Conservation (phyloP, 768 basidiomycete species). For the Leucosporidium scottii region DNA sequence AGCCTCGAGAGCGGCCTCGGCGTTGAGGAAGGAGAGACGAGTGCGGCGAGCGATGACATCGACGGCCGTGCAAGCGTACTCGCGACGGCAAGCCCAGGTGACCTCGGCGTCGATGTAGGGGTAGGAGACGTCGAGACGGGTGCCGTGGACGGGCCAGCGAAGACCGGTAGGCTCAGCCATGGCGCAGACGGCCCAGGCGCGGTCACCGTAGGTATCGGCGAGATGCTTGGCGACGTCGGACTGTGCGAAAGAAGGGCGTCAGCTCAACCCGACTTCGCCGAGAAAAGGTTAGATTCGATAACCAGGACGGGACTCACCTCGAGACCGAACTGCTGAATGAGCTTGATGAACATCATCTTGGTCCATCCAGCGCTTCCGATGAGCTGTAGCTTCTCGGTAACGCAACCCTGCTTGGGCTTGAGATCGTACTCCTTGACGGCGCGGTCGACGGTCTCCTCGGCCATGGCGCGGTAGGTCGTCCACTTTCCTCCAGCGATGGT, state of each 20-base stretch:
- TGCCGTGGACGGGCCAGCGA: slow-evolving; percentile 80
- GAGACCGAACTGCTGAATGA: slow-evolving; percentile 72
- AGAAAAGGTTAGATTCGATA: slow-evolving; percentile 6
- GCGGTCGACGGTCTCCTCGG: slow-evolving; percentile 82
- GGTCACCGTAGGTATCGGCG: slow-evolving; percentile 89
- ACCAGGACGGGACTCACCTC: too few relatives aligned
- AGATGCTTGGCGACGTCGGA: slow-evolving; percentile 91
- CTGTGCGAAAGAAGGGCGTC: slow-evolving; percentile 42
- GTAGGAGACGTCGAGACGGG: slow-evolving; percentile 61
- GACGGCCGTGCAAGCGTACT: slow-evolving; percentile 85
- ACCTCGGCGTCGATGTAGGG: slow-evolving; percentile 93
- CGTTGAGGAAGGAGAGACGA: slow-evolving; percentile 90
- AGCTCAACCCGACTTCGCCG: background rate
- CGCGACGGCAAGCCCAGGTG: slow-evolving; percentile 74
- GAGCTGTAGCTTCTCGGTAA: slow-evolving; percentile 71
- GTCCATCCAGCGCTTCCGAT: slow-evolving; percentile 92
- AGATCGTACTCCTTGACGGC: slow-evolving; percentile 74
- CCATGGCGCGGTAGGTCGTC: slow-evolving; percentile 75
- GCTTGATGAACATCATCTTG: slow-evolving; percentile 90
- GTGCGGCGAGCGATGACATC: slow-evolving; percentile 82
- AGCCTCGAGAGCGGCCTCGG: slow-evolving; percentile 69
- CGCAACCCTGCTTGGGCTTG: slow-evolving; percentile 54
- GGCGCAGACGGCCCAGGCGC: slow-evolving; percentile 87
- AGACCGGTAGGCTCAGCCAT: slow-evolving; percentile 69
- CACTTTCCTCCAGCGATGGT: slow-evolving; percentile 98